Percentiles rank a stretch among this genome's conserved stretches.
Conservation (phyloP, 1,139 yeast genomes). For the Debaryomyces sp. region DNA sequence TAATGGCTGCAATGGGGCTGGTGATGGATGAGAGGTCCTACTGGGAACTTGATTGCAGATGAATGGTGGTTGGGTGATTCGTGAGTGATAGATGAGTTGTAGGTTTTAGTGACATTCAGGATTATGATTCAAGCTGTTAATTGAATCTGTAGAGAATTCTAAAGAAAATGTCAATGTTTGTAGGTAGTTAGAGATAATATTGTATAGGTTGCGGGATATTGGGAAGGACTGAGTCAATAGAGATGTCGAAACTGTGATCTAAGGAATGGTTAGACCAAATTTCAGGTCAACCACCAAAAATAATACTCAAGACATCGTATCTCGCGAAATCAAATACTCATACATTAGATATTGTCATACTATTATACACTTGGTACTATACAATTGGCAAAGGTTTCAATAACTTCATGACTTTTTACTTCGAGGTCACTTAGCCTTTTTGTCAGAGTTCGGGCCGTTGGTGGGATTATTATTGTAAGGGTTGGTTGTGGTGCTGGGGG, state of each 20-base stretch:
- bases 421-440: neutral
- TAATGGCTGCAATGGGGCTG: neutral
- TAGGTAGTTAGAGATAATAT: no score
- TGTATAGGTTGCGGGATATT: no score
- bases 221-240: no score
- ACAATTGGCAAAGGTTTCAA: neutral
- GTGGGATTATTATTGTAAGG: neutral
- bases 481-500: neutral
- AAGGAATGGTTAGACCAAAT: neutral
- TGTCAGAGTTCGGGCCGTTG: neutral
- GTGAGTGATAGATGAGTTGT: no score
- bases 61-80: no score
- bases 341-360: slow-evolving; percentile 1
- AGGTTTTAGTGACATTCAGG: no score
- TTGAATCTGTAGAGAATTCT: no score
- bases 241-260: neutral
- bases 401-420: neutral
- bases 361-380: neutral
- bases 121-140: no score
- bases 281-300: no score
- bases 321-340: neutral
- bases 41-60: no score
- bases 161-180: no score
- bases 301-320: neutral
- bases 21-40: no score